Evolutionary conservation across 495 filamentous ascomycete species (phyloP), one percentile per base, ranked within the genome.

Genomic region (Elasticomyces elasticus): DNA sequence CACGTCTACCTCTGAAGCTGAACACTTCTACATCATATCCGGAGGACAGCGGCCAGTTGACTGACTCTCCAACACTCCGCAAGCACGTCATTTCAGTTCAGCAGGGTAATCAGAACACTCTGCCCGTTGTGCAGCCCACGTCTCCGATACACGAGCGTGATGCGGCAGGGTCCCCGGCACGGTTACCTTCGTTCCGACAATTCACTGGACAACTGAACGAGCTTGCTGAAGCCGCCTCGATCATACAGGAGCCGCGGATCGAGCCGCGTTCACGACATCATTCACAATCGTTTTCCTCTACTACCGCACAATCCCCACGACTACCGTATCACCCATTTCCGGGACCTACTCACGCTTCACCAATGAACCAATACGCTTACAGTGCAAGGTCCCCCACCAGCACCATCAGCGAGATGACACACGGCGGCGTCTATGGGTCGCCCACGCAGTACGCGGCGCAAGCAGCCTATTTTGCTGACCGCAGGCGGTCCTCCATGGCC

Each of bases 401-500:
- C 43, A 60, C 62, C 25, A 53, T 55, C 35, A 63, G 59, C 49
- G 64, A 65, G 6, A 49, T 56, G 28, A 12, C 23, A 15, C 33
- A 31, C 42, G 7, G n/a, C n/a, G n/a, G 23, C 10, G 20, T 24
- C 10, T 56, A 53, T 24, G 44, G 28, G 3, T 56, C 59, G 10
- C 56, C 60, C 23, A 40, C 46, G 4, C 57, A 63, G 35, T 46
- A 44, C 13, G 13, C 57, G 17, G 27, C 19, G n/a, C 33, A 35
- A 1, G 17, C 51, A 28, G 57, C 58, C 17, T 63, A 64, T 43
- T 66, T 24, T 58, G 62, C 38, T 19, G 57, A 62, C 53, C 64
- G 67, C 19, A 59, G 67, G 41, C 61, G 62, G 9, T 64, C 67
- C 22, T 58, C 64, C 24, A 61, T 62, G 12, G 67, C 62, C 12